These are phyloP conservation scores for Poterioochromonas sp. DNA, from an alignment of 352 stramenopile species.

Conservation along the genomic window DNA sequence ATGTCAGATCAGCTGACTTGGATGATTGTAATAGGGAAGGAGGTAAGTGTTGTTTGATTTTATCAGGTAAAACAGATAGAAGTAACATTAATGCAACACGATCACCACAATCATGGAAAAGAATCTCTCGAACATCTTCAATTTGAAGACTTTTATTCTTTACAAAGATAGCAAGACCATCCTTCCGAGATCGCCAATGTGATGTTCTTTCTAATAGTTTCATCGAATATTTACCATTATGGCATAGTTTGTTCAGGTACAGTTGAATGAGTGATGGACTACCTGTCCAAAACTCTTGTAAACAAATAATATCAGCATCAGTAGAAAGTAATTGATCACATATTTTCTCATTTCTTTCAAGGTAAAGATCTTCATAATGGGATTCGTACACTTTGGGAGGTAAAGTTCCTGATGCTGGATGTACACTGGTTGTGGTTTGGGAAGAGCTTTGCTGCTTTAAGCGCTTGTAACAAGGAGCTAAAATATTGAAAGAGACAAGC, in stretches of 20 bases:
- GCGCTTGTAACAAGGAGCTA: not conserved
- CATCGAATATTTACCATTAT: slow-evolving; percentile 25
- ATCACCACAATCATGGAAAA: slow-evolving; percentile 32
- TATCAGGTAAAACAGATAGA: not conserved
- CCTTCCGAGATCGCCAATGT: not conserved
- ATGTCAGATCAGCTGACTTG: not conserved
- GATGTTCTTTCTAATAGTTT: slow-evolving; percentile 2
- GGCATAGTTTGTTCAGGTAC: not conserved
- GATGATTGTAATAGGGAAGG: not conserved
- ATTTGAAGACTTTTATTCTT: not conserved
- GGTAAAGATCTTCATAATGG: not conserved
- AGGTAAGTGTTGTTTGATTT: slow-evolving; percentile 1
- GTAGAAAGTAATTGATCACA: not conserved
- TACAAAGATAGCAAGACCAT: slow-evolving; percentile 32
- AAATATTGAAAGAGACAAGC: not conserved
- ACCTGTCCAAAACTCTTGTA: slow-evolving; percentile 32
- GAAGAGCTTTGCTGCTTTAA: not conserved
- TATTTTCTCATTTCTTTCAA: not conserved
- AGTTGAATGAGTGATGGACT: not conserved
- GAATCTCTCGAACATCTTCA: slow-evolving; percentile 20
- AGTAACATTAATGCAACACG: slow-evolving; percentile 26
- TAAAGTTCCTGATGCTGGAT: too few species aligned
- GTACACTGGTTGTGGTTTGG: too few species aligned
- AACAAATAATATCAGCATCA: slow-evolving; percentile 27
- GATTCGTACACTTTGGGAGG: not conserved